Conservation (phyloP, 306 rosid species). For the Rosa lucieae region DNA sequence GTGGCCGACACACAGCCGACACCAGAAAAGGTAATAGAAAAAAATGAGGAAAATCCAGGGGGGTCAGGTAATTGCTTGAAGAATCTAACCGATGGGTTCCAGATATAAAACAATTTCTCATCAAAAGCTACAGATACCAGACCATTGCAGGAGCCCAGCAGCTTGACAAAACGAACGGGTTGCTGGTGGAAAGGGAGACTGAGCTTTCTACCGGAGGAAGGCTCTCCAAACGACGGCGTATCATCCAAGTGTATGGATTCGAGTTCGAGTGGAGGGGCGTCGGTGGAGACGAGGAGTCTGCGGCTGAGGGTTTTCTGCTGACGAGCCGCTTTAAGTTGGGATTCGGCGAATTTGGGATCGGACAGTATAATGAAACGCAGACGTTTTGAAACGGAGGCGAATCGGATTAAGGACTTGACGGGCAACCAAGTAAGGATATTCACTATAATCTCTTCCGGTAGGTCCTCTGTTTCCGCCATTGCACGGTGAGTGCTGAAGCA, state of each 20-base stretch:
- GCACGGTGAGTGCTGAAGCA: neutral
- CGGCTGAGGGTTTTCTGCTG: neutral
- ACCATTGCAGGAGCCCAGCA: neutral
- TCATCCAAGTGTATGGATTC: neutral
- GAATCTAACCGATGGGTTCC: neutral
- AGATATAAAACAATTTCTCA: neutral
- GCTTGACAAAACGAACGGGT: neutral
- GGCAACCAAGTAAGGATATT: neutral
- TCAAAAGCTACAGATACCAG: neutral
- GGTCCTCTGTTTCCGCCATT: neutral
- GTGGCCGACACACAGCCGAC: neutral
- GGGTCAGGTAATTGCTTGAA: neutral
- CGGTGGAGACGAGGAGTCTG: neutral
- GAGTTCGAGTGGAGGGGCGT: neutral
- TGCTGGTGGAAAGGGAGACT: neutral
- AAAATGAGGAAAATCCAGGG: neutral
- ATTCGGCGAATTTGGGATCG: neutral
- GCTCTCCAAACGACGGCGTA: neutral
- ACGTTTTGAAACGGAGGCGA: neutral
- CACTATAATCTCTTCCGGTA: neutral
- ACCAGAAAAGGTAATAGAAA: neutral
- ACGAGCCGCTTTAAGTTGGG: neutral
- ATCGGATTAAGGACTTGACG: neutral
- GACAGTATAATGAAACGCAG: neutral
- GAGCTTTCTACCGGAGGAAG: neutral